Percentiles rank a stretch among this genome's conserved stretches.
Conservation (phyloP, 306 rosid genomes). For the Urtica urens region DNA sequence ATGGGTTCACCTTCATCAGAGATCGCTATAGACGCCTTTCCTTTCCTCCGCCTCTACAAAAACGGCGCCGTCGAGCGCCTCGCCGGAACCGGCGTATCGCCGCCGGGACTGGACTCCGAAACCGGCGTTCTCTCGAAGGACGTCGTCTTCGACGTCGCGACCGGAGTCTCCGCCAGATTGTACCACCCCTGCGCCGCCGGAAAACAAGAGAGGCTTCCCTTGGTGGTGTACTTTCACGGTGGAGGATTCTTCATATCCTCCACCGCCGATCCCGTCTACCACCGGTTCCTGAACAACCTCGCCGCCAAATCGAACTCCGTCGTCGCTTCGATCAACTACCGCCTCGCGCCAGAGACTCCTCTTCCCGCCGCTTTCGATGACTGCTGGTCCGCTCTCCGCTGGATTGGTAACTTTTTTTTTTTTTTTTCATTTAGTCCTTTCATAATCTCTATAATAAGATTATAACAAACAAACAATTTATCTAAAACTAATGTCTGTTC, state of each 20-base stretch:
- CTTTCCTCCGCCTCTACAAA: conserved; percentile 49
- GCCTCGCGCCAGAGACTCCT: conserved; percentile 71
- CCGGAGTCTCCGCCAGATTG: conserved; percentile 49
- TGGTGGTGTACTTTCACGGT: conserved; percentile 64
- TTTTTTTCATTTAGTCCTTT: too few relatives aligned
- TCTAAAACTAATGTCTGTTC: too few relatives aligned
- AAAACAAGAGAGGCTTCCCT: conserved; percentile 12
- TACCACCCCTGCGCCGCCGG: conserved; percentile 29
- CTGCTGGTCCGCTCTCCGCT: conserved; percentile 53
- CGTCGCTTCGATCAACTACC: conserved; percentile 48
- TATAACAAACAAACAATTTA: too few relatives aligned
- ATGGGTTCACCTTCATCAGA: conserved; percentile 28
- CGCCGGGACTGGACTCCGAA: conserved; percentile 37
- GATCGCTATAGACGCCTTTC: conserved; percentile 41
- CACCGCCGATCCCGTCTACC: conserved; percentile 54
- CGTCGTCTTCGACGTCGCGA: conserved; percentile 36
- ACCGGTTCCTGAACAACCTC: conserved; percentile 50
- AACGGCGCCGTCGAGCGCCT: conserved; percentile 55
- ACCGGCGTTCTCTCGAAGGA: conserved; percentile 71
- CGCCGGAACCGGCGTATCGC: conserved; percentile 40
- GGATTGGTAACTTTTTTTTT: too few relatives aligned
- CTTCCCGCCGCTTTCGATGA: conserved; percentile 62
- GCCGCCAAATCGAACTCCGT: conserved; percentile 40
- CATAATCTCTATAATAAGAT: too few relatives aligned
- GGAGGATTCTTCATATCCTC: conserved; percentile 67